phyloP scores from a whole-genome alignment of 176 grass and related monocot species.

The Hordeum vulgare region DNA sequence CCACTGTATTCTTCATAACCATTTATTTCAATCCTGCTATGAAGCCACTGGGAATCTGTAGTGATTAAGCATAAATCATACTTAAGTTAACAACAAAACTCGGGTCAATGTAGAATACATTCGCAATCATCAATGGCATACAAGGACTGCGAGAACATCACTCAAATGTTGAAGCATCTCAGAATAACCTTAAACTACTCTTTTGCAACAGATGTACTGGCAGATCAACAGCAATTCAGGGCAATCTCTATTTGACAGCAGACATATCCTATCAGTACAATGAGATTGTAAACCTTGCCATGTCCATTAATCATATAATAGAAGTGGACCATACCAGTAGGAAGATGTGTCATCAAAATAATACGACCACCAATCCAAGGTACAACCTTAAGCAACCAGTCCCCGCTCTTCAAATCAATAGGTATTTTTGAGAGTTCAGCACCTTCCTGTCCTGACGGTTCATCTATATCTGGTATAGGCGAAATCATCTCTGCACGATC shows the following conservation, averaged over 20 bases:
- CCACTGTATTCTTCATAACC: conserved; percentile 95
- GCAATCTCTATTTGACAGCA: not conserved
- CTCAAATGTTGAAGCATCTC: not conserved
- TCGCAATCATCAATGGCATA: not conserved
- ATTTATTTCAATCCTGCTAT: conserved; percentile 80
- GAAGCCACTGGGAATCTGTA: conserved; percentile 88
- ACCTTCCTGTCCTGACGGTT: conserved; percentile 45
- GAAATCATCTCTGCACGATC: conserved; percentile 51
- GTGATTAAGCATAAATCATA: conserved; percentile 11
- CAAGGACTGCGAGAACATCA: not conserved
- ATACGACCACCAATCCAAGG: conserved; percentile 93
- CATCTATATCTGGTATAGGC: conserved; percentile 61
- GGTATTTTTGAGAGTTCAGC: conserved; percentile 77
- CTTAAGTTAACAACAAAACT: not conserved
- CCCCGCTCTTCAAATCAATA: conserved; percentile 76
- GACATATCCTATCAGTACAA: not conserved
- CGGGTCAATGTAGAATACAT: not conserved
- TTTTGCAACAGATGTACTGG: not conserved
- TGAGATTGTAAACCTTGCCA: not conserved
- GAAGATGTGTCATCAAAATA: conserved; percentile 86
- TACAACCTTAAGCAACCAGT: conserved; percentile 83
- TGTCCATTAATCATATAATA: not conserved
- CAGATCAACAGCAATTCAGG: not conserved
- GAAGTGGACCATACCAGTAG: conserved; percentile 55
- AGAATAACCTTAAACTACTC: not conserved